Evolutionary conservation across 164 flowering plant genomes (phyloP), one percentile per base, ranked within the genome.

Genomic region (Magnolia sinica): DNA sequence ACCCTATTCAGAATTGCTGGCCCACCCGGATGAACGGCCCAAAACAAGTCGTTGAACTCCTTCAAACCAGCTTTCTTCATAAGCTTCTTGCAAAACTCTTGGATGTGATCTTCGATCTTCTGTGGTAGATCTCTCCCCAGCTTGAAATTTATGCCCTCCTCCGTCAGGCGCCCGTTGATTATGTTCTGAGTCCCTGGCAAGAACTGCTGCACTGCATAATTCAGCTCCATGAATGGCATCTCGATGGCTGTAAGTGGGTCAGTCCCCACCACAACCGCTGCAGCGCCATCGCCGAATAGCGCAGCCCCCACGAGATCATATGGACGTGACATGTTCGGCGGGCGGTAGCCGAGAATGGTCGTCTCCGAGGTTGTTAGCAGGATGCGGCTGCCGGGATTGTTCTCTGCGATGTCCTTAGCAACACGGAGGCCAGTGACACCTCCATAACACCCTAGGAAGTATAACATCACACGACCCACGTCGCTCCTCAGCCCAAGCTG

Each of bases 11-110:
- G 85, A 31, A 91, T 91, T 0, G 94, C 94, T 0, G 94, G 94
- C 13, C 94, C 94, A 0, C 94, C 94, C 0, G 94, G 94, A 80
- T 91, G 94, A 50, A 89, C 92, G 0, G 91, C 92, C 94, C 94
- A 91, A 68, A 91, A 91, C 79, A 91, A 31, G 7, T 90, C 91
- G 49, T 89, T 87, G 76, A 76, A 86, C 3, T 85, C 86, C 50
- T 65, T 65, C 51, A 85, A 13, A 27, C 77, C 71, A 1, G 77
- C 82, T 51, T 81, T 85, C 68, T 52, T 76, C 90, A 87, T 87
- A 6, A 90, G 88, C 73, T 73, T 85, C 85, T 71, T 84, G 81
- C 92, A 91, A 76, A 89, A 91, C 10, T 49, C 86, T 67, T 91
- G 88, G 16, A 91, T 91, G 86, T 87, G 84, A 7, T 87, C 91